Conservation (phyloP, 331 rosid genomes). For the Acacia concinna region DNA sequence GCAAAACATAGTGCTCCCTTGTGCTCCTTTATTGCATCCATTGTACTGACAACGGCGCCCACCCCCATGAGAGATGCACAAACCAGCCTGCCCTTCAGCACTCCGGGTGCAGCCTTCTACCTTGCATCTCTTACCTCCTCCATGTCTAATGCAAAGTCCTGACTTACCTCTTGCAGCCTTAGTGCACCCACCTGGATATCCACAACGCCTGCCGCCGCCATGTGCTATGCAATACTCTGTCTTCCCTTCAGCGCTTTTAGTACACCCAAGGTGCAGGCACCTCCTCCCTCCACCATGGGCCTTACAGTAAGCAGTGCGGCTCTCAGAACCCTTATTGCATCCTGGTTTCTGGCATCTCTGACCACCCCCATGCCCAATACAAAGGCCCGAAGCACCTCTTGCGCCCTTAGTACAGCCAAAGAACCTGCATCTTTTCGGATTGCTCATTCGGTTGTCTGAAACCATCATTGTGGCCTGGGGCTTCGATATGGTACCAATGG, state of each 20-base stretch:
- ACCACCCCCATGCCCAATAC: slow-evolving; percentile 99
- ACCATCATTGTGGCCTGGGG: slow-evolving; percentile 47
- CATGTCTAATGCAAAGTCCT: slow-evolving; percentile 97
- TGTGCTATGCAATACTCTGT: slow-evolving; percentile 96
- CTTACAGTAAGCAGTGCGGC: slow-evolving; percentile 97
- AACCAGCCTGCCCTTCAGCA: slow-evolving; percentile 97
- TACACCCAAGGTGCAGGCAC: slow-evolving; percentile 88
- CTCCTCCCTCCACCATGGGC: slow-evolving; percentile 99
- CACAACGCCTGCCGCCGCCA: slow-evolving; percentile 93
- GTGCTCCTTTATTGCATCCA: slow-evolving; percentile 87
- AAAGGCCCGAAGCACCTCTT: slow-evolving; percentile 95
- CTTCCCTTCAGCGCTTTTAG: slow-evolving; percentile 99
- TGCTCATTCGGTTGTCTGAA: slow-evolving; percentile 54
- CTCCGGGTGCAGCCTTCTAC: slow-evolving; percentile 81
- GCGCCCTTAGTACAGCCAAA: slow-evolving; percentile 89
- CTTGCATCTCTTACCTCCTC: slow-evolving; percentile 94
- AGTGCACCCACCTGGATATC: slow-evolving; percentile 66
- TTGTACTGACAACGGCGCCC: slow-evolving; percentile 86
- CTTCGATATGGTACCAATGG: slow-evolving; percentile 47
- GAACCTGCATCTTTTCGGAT: slow-evolving; percentile 76
- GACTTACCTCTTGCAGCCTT: slow-evolving; percentile 98
- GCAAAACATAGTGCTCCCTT: slow-evolving; percentile 95
- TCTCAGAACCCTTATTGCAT: slow-evolving; percentile 98
- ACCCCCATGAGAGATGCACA: slow-evolving; percentile 99
- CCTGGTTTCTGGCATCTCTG: slow-evolving; percentile 97